Evolutionary conservation across 495 filamentous ascomycete species (phyloP), one percentile per base, ranked within the genome.

Genomic region (Halenospora varia): DNA sequence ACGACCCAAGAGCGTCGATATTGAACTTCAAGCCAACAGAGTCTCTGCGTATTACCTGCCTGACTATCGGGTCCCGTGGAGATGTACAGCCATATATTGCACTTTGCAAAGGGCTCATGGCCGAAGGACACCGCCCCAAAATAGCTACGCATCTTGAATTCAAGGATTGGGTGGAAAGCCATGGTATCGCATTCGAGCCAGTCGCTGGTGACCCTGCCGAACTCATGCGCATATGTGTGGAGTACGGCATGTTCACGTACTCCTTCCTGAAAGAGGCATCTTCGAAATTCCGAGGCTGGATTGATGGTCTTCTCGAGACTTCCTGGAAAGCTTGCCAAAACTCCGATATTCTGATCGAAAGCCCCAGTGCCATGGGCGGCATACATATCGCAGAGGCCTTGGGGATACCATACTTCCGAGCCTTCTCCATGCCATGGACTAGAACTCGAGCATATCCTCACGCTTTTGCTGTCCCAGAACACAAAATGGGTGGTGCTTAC

Each of bases 361-460:
- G 88, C 44, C 94, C 94, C n/a, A 92, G 87, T 61, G 92, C 95
- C 44, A 98, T 98, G 94, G 92, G 86, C 10, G 94, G 94, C 25
- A 96, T 98, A 44, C 94, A 98, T 69, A 97, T 98, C 59, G 94
- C 94, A n/a, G 95, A 98, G 73, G 92, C 92, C 6, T 79, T 98
- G 3, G 78, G 81, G 26, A 95, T 98, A 50, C 94, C 94, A 4
- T 98, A 98, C 67, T 97, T 97, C 78, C 84, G 94, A 58, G 95
- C 92, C 0, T 98, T 98, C 70, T 94, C 93, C 17, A 98, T 98
- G 94, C 95, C 94, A 13, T 98, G 94, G 94, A 93, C 95, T 0
- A 85, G 92, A 45, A 98, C 94, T 20, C 78, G 95, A 50, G 90
- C 95, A 2, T 98, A 98, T 65, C 94, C 94, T 11, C 94, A 98